Evolutionary conservation across 768 basidiomycete species (phyloP).

Genomic region (Boletus fagicola): DNA sequence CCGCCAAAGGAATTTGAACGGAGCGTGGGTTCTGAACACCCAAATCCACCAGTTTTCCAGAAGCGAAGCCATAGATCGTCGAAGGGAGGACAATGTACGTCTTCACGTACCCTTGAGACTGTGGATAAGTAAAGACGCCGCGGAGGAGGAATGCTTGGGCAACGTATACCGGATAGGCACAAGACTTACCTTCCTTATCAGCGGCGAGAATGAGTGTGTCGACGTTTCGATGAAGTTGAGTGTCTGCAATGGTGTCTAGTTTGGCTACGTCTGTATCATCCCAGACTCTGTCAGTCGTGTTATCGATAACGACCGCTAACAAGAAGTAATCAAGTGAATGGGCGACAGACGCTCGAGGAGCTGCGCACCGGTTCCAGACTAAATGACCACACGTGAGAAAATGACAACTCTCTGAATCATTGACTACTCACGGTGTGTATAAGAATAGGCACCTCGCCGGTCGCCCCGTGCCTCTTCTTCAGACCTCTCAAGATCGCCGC

Average conservation of each 20-base stretch:
- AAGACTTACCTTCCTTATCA: constrained; percentile 44
- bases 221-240: constrained; percentile 48
- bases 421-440: constrained; percentile 58
- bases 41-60: constrained; percentile 46
- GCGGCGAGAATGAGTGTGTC: constrained; percentile 47
- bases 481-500: constrained; percentile 51
- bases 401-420: not conserved
- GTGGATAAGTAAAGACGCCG: not conserved
- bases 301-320: constrained; percentile 43
- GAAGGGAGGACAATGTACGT: constrained; percentile 49
- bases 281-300: constrained; percentile 43
- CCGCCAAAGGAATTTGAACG: constrained; percentile 50
- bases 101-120: constrained; percentile 18
- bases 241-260: constrained; percentile 45
- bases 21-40: constrained; percentile 50
- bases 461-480: constrained; percentile 43
- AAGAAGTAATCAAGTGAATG: not conserved
- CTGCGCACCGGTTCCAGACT: constrained; percentile 53
- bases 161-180: not conserved
- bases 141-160: no score
- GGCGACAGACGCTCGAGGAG: not conserved
- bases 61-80: constrained; percentile 61
- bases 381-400: not conserved
- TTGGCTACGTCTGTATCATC: constrained; percentile 47
- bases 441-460: constrained; percentile 44